phyloP scores from a whole-genome alignment of 2,329 filamentous ascomycete species.

The Penicillium sp. region DNA sequence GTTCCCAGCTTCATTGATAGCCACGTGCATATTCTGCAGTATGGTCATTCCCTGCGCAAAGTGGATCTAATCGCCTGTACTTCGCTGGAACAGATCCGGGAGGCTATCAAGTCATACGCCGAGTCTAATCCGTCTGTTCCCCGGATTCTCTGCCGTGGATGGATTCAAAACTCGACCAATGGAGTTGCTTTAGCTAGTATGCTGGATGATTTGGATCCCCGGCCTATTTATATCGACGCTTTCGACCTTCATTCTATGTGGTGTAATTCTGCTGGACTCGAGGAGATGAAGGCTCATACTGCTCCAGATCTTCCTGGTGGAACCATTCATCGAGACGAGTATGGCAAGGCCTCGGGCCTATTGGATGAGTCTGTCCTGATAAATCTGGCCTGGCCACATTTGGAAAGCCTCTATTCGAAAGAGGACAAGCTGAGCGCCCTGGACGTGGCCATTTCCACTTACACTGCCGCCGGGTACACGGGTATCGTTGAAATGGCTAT shows the following conservation, averaged over 20 bases:
- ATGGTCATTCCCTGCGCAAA: conserved; percentile 50
- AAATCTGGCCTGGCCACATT: conserved; percentile 48
- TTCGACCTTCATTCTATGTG: conserved; percentile 54
- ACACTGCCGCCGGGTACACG: conserved; percentile 49
- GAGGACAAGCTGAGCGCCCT: conserved; percentile 46
- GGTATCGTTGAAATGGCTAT: conserved; percentile 55
- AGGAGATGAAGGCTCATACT: conserved; percentile 45
- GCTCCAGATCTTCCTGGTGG: conserved; percentile 48
- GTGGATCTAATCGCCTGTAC: conserved; percentile 45
- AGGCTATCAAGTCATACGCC: conserved; percentile 44
- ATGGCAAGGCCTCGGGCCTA: conserved; percentile 47
- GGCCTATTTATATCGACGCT: conserved; percentile 51
- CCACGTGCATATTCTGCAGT: conserved; percentile 53
- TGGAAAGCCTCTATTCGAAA: conserved; percentile 43
- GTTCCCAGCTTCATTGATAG: conserved; percentile 52
- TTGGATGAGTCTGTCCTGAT: conserved; percentile 49
- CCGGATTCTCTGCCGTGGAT: conserved; percentile 49
- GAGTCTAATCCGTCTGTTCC: conserved; percentile 38
- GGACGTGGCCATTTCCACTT: conserved; percentile 42
- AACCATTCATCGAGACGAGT: conserved; percentile 46
- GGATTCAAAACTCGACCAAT: conserved; percentile 52
- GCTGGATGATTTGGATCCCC: conserved; percentile 50
- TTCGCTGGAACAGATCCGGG: conserved; percentile 46
- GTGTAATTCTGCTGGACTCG: conserved; percentile 50
- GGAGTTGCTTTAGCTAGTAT: conserved; percentile 46